phyloP scores from a whole-genome alignment of 2,329 filamentous ascomycete genomes.

The Coniosporium tulheliwenetii region DNA sequence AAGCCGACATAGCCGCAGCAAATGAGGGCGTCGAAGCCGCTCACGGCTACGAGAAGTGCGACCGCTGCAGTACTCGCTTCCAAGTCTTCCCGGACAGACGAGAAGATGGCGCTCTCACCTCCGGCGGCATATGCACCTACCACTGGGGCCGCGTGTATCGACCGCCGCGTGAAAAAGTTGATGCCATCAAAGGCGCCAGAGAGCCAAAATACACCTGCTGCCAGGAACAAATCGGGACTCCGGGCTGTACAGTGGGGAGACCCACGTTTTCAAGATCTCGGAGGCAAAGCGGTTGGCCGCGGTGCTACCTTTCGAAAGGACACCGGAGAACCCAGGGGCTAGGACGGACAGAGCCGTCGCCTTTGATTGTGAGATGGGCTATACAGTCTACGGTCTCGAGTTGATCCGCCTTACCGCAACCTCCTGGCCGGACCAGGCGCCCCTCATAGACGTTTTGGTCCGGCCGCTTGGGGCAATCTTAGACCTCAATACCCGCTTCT shows the following conservation, averaged over 20 bases:
- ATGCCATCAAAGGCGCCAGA: constrained; percentile 38
- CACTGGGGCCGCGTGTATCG: constrained; percentile 61
- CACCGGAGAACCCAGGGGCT: constrained; percentile 45
- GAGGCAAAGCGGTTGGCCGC: constrained; percentile 62
- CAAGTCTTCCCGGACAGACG: constrained; percentile 82
- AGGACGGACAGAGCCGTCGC: constrained; percentile 44
- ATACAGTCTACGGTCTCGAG: constrained; percentile 77
- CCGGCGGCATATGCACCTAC: constrained; percentile 62
- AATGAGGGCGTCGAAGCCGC: constrained; percentile 48
- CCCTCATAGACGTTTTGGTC: constrained; percentile 72
- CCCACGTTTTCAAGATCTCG: constrained; percentile 78
- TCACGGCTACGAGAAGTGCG: constrained; percentile 73
- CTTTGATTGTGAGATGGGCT: constrained; percentile 97
- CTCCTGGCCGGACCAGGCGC: constrained; percentile 64
- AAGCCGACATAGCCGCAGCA: constrained; percentile 50
- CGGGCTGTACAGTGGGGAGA: constrained; percentile 58
- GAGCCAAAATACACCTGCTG: constrained; percentile 66
- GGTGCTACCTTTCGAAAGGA: constrained; percentile 64
- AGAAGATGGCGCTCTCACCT: constrained; percentile 59
- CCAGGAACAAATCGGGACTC: constrained; percentile 55
- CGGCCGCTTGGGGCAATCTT: constrained; percentile 69
- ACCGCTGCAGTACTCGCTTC: constrained; percentile 73
- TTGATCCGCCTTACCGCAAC: constrained; percentile 80
- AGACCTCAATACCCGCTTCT: constrained; percentile 85
- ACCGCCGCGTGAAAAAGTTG: constrained; percentile 37